These are phyloP conservation scores for Cryomyces minteri DNA, from an alignment of 495 filamentous ascomycete genomes.

Conservation along the genomic window DNA sequence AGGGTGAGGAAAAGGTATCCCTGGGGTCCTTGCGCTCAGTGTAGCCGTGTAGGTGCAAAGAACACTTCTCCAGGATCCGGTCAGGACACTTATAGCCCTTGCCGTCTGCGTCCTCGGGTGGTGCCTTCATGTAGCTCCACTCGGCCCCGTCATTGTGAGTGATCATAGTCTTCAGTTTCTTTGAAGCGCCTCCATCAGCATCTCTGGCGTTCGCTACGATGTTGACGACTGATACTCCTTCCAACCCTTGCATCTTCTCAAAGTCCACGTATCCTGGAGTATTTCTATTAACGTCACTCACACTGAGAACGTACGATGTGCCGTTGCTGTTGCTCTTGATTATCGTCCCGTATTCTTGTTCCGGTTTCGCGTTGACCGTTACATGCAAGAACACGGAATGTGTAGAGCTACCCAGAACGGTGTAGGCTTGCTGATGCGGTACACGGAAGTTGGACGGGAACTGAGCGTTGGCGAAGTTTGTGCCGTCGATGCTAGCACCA, in stretches of 20 bases:
- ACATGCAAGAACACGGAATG: conserved; percentile 90
- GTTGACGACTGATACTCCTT: conserved; percentile 79
- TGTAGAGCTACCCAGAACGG: conserved; percentile 79
- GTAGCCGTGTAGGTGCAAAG: conserved; percentile 85
- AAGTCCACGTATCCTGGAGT: conserved; percentile 70
- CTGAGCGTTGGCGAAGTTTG: conserved; percentile 58
- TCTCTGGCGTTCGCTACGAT: conserved; percentile 54
- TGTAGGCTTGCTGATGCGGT: conserved; percentile 61
- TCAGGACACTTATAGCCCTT: conserved; percentile 51
- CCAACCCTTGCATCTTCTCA: conserved; percentile 81
- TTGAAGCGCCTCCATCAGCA: conserved; percentile 40
- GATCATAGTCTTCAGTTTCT: conserved; percentile 75
- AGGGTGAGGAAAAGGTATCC: conserved; percentile 71
- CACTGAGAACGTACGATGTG: conserved; percentile 74
- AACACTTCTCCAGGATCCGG: conserved; percentile 40
- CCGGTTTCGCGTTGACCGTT: conserved; percentile 40
- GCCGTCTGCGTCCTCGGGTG: conserved; percentile 44
- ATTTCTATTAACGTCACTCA: conserved; percentile 61
- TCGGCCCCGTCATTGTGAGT: conserved; percentile 89
- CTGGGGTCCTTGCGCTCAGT: conserved; percentile 66
- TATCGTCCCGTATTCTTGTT: conserved; percentile 59
- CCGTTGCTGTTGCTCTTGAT: conserved; percentile 98
- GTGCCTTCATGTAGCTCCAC: conserved; percentile 60
- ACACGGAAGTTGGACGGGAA: conserved; percentile 75
- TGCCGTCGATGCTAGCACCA: conserved; percentile 67